Conservation (phyloP, 2,329 filamentous ascomycete genomes). For the Sclerotinia borealis region DNA sequence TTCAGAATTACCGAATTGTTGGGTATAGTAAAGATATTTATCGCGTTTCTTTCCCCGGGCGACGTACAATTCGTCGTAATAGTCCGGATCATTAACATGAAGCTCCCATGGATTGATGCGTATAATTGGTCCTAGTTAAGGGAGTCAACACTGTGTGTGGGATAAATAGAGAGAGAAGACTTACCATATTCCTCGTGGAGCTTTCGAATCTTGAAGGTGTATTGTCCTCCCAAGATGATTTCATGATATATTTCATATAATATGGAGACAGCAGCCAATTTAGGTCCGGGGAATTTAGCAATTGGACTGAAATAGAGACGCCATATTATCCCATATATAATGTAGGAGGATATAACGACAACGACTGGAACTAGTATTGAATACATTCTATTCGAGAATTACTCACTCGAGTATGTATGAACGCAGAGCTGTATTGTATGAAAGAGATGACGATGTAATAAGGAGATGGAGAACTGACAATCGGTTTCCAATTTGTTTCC, state of each 20-base stretch:
- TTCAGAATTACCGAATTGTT: slow-evolving; percentile 7
- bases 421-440: neutral
- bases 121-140: slow-evolving; percentile 28
- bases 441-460: neutral
- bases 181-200: slow-evolving; percentile 38
- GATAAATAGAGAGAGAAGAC: neutral
- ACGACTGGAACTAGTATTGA: neutral
- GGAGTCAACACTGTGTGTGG: neutral
- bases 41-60: slow-evolving; percentile 12
- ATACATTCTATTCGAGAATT: neutral
- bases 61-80: slow-evolving; percentile 38
- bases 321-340: slow-evolving; percentile 12
- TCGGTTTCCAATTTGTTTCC: neutral
- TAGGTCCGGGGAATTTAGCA: slow-evolving; percentile 32
- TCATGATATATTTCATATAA: slow-evolving; percentile 38
- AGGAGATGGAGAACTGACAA: neutral
- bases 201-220: slow-evolving; percentile 38
- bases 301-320: slow-evolving; percentile 34
- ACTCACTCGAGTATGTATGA: neutral
- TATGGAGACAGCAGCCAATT: slow-evolving; percentile 28
- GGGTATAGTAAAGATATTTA: slow-evolving; percentile 14
- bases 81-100: slow-evolving; percentile 33
- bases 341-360: neutral
- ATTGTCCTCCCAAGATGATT: slow-evolving; percentile 37
- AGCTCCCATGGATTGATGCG: slow-evolving; percentile 37